Conservation (phyloP, 2,329 filamentous ascomycete species). For the Pseudocercospora fuligena region DNA sequence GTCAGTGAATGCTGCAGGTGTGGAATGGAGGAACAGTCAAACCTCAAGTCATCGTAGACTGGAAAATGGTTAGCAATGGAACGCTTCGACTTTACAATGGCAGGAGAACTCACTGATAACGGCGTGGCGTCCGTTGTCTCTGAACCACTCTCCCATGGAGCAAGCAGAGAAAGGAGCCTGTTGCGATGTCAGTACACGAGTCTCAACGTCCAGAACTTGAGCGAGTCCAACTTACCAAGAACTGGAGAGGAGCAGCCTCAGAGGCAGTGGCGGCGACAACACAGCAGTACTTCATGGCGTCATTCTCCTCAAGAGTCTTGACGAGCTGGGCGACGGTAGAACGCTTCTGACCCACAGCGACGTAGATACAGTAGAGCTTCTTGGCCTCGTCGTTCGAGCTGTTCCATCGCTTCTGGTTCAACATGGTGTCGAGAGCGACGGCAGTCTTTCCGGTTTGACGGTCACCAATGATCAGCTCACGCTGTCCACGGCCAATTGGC, state of each 20-base stretch:
- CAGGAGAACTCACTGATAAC: constrained; percentile 60
- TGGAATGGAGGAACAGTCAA: constrained; percentile 61
- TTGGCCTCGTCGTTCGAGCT: constrained; percentile 80
- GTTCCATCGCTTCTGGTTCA: constrained; percentile 99
- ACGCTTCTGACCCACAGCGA: constrained; percentile 98
- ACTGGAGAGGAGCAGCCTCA: constrained; percentile 69
- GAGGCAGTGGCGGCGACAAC: constrained; percentile 95
- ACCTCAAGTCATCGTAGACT: constrained; percentile 95
- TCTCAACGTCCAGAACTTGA: not conserved
- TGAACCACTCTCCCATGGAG: constrained; percentile 51
- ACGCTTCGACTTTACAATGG: not conserved
- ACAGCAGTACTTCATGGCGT: constrained; percentile 97
- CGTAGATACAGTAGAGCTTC: constrained; percentile 99
- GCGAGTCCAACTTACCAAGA: constrained; percentile 5
- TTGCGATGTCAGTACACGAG: not conserved
- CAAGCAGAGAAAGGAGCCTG: constrained; percentile 78
- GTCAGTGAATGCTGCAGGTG: not conserved
- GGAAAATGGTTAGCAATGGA: not conserved
- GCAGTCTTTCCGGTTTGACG: constrained; percentile 99
- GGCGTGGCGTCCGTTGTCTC: constrained; percentile 82
- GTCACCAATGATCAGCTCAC: constrained; percentile 99
- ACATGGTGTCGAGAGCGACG: constrained; percentile 94
- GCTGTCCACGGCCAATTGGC: constrained; percentile 98
- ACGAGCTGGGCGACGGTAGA: constrained; percentile 99
- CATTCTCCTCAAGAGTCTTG: constrained; percentile 99